Percentiles rank a stretch among this genome's conserved stretches.
These are phyloP conservation scores for Pythium graminicola DNA, from an alignment of 352 stramenopile genomes.

Conservation along the genomic window DNA sequence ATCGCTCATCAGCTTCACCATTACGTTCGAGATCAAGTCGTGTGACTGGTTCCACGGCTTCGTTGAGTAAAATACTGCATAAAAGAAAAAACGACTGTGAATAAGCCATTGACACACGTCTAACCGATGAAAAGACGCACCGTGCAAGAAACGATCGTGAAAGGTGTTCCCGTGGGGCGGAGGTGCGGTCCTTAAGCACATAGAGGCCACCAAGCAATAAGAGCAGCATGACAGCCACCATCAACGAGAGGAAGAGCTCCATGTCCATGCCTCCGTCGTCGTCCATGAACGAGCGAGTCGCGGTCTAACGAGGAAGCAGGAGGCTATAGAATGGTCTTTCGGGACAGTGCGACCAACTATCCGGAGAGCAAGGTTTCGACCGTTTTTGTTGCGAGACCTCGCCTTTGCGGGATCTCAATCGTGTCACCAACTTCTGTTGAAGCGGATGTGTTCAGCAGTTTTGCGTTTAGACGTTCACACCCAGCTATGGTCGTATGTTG, in stretches of 20 bases:
- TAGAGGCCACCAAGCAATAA: conserved; percentile 59
- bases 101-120: not conserved
- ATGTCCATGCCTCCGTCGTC: conserved; percentile 31
- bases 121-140: not conserved
- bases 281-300: not conserved
- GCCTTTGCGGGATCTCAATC: not conserved
- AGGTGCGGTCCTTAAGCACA: conserved; percentile 42
- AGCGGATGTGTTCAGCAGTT: not conserved
- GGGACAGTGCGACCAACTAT: not conserved
- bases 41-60: conserved; percentile 44
- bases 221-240: conserved; percentile 60
- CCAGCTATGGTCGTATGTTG: too few relatives aligned
- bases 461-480: conserved; percentile 4
- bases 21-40: conserved; percentile 67
- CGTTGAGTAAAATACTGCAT: conserved; percentile 26
- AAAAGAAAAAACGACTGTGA: not conserved
- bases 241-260: conserved; percentile 63
- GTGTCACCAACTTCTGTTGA: not conserved
- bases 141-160: conserved; percentile 29
- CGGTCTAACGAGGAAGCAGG: not conserved
- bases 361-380: not conserved
- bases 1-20: conserved; percentile 51
- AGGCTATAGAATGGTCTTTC: not conserved
- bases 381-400: not conserved
- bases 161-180: conserved; percentile 12